Evolutionary conservation across 305 asterid genomes (phyloP), one percentile per base, ranked within the genome.

Genomic region (Solanum hybrid): DNA sequence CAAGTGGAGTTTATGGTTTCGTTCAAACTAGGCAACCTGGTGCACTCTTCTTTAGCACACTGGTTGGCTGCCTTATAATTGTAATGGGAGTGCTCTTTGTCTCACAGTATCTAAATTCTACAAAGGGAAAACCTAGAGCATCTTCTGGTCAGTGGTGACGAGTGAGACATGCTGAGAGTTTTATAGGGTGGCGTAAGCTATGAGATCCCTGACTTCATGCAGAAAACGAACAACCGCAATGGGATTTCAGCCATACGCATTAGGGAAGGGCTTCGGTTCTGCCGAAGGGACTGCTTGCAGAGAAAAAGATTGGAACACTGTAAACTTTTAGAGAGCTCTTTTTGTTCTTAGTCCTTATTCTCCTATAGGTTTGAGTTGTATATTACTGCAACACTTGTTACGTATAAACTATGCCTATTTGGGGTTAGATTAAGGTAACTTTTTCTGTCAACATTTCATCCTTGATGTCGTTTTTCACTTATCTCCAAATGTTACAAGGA

Each of bases 1-100:
- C 98, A n/a, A 93, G 91, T 75, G 99, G 99, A 37, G 98, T 96
- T 31, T 96, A 96, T 36, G 99, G 99, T 79, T 97, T 97, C 91
- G 98, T 96, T 73, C 99, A 97, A 92, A 96, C 99, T 33, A 94
- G 99, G 93, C 99, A 97, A 92, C 99, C 99, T 0, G 99, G 99
- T 13, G 99, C 99, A 33, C 92, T 97, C 86, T 97, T 97, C 96
- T 97, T 97, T 91, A 96, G 98, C 94, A 96, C 99, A 14, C 95
- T 97, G 13, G 98, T 97, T 7, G 99, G 99, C 51, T 97, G 99
- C 94, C 98, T 96, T 88, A 93, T 96, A 45, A 65, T 97, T 22
- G 98, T 97, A 72, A 96, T 96, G 99, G 99, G 95, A 38, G 98
- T 96, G 91, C 92, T 97, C 31, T 97, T 97, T 83, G 94, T 97